Evolutionary conservation across 139 green algal species (phyloP), one percentile per base, ranked within the genome.

Genomic region (Klebsormidium nitens): DNA sequence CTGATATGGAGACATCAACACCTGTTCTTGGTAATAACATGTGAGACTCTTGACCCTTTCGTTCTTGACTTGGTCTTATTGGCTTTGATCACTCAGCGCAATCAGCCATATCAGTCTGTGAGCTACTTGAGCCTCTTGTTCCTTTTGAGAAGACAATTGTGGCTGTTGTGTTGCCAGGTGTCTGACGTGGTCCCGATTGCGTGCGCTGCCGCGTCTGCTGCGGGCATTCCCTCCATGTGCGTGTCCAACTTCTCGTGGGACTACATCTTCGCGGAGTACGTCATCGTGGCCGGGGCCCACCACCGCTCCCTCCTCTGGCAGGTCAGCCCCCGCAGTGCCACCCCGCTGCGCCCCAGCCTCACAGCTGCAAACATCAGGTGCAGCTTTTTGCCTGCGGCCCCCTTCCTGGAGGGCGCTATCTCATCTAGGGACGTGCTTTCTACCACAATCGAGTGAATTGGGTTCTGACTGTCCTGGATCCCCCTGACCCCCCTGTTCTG

Each of bases 161-260:
- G 42, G 29, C 19, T 34, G 40, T 46, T 77, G 32, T 66, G 84
- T 66, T 40, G 85, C 1, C 82, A 87, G 5, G 72, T 89, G 26
- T 82, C 77, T 39, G 86, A 91, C 65, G 76, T 88, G 2, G 84
- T 90, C 19, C 86, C 86, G 1, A 49, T 91, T 8, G 79, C 76
- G 11, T 89, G 78, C 40, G 65, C 78, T 49, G 85, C 85, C n/a
- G 86, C 86, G 55, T 8, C 8, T 66, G 4, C 74, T 3, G 83
- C 74, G n/a, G 73, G 70, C 44, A 69, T 91, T 5, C 81, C 85
- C 11, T 77, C 62, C 8, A 71, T 89, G 1, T 80, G 72, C 36
- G 77, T 91, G 14, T 82, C 69, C 36, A 91, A 91, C 73, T 91
- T 91, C 79, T 85, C 64, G 37, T 82, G 69, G 75, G 85, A 90